Evolutionary conservation across 768 basidiomycete species (phyloP).

Genomic region (Calocybe indica): DNA sequence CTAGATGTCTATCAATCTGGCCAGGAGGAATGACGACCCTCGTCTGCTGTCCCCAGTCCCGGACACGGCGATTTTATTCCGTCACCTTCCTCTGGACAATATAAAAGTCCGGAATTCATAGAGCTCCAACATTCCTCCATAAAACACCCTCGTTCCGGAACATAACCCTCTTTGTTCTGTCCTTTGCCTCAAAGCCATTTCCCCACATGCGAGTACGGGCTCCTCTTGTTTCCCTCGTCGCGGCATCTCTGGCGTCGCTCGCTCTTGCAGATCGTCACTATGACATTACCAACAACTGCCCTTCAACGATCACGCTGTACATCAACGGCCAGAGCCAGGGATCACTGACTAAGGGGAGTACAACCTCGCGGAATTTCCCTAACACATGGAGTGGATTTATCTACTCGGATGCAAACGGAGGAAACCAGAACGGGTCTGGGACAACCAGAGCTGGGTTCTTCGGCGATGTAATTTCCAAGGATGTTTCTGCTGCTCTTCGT

Average conservation of each 20-base stretch:
- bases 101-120: too few species aligned
- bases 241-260: background rate
- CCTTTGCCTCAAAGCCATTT: too few species aligned
- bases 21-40: too few species aligned
- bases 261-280: constrained; percentile 9
- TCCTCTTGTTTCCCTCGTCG: background rate
- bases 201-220: too few species aligned
- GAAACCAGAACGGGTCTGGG: constrained; percentile 11
- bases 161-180: too few species aligned
- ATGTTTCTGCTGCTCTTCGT: background rate
- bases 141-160: too few species aligned
- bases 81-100: too few species aligned
- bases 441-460: constrained; percentile 19
- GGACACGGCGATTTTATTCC: too few species aligned
- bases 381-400: constrained; percentile 17
- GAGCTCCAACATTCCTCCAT: too few species aligned
- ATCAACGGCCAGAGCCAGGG: constrained; percentile 16
- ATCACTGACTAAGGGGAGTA: constrained; percentile 6
- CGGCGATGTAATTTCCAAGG: constrained; percentile 12
- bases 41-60: too few species aligned
- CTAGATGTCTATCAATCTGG: too few species aligned
- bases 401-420: constrained; percentile 19
- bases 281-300: constrained; percentile 17
- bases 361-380: constrained; percentile 8
- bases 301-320: constrained; percentile 12